Evolutionary conservation across 1,139 yeast species (phyloP), one percentile per base, ranked within the genome.

Genomic region (Protomyces inouyei): DNA sequence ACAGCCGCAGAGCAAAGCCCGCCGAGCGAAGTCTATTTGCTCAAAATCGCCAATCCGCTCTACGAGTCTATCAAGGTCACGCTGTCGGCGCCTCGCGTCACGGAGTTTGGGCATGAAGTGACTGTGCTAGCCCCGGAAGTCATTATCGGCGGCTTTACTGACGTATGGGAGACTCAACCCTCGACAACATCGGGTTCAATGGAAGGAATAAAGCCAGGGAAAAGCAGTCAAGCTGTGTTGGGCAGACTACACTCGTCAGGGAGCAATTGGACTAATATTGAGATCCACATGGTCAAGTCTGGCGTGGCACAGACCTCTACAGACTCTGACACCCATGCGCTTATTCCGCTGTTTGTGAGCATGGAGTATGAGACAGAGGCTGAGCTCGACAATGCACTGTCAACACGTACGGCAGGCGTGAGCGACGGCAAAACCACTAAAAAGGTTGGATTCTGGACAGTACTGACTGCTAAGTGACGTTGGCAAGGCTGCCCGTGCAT

Each of bases 11-110:
- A 10, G 54, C 14, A 37, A 37, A 37, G 43, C 16, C 53, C 32
- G 9, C 64, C 45, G 1, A 23, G 56, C 52, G 53, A 28, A 6
- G 40, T 60, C 3, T 68, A 61, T 36, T 65, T 65, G 25, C 59
- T 68, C 21, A 64, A 67, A n/a, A 28, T 68, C 9, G 61, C 61
- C 37, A 68, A 68, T 28, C 69, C 70, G n/a, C 64, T 66, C 5
- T 56, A 57, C 40, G 68, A 66, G 25, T 46, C 53, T 1, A 52
- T 66, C 18, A 48, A 57, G 36, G 55, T 65, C 28, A 64, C 68
- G 2, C 52, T 68, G 2, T 65, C 68, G 9, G 53, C 70, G 6
- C 66, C 68, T 8, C 67, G 63, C 21, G 36, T 23, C 35, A 67
- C 69, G 16, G 66, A 68, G 18, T 32, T 18, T n/a, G 63, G 65